phyloP scores from a whole-genome alignment of 495 filamentous ascomycete species.

The Penicillium waksmanii region DNA sequence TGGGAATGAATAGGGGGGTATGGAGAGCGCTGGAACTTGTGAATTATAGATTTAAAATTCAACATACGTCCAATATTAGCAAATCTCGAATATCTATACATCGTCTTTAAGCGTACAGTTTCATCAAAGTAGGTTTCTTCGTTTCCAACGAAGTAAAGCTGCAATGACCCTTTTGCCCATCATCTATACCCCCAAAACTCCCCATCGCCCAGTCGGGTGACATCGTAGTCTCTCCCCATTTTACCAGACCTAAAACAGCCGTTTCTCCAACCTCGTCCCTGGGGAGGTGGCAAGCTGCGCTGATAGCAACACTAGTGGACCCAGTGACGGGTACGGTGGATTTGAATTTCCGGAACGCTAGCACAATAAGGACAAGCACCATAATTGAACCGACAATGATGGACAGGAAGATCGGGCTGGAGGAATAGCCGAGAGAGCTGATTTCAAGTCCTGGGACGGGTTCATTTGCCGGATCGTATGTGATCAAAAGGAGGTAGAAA shows the following conservation, averaged over 20 bases:
- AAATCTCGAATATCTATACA: not conserved
- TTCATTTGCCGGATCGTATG: constrained; percentile 17
- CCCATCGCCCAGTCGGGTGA: not conserved
- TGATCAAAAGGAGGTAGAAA: constrained; percentile 35
- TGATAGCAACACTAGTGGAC: constrained; percentile 49
- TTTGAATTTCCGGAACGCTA: constrained; percentile 30
- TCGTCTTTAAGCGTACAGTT: constrained; percentile 14
- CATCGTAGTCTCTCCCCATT: constrained; percentile 16
- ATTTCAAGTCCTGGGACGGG: constrained; percentile 5
- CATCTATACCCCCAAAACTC: not conserved
- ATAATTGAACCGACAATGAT: constrained; percentile 32
- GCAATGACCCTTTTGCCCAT: constrained; percentile 14
- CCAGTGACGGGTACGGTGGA: constrained; percentile 44
- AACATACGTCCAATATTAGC: not conserved
- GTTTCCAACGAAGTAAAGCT: constrained; percentile 16
- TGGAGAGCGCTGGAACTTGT: too few species aligned
- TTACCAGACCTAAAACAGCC: not conserved
- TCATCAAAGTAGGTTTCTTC: constrained; percentile 13
- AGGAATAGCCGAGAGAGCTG: constrained; percentile 31
- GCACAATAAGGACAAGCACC: constrained; percentile 4
- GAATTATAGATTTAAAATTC: too few species aligned
- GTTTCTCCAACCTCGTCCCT: constrained; percentile 4
- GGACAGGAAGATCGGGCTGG: constrained; percentile 30
- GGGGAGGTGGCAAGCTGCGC: constrained; percentile 34
- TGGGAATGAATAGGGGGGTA: not conserved